Percentiles rank a stretch among this genome's conserved stretches.
phyloP scores from a whole-genome alignment of 139 green algal species.

The Deuterostichococcus epilithicus region DNA sequence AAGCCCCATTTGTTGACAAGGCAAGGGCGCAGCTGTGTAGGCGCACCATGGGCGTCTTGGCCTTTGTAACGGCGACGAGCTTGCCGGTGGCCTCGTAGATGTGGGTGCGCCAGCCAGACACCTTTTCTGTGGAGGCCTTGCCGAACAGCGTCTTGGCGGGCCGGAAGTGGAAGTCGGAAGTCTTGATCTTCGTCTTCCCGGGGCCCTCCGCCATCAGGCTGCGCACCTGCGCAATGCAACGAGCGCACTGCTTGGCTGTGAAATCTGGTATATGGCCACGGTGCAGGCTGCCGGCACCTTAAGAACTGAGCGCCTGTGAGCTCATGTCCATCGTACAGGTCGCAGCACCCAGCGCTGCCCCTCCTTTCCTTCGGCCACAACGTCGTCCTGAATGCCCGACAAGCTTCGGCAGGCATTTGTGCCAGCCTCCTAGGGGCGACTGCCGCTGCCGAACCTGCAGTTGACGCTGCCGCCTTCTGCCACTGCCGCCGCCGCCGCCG shows the following conservation, averaged over 20 bases:
- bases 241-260: too few species aligned
- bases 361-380: too few species aligned
- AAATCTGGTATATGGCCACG: too few species aligned
- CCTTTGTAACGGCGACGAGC: conserved; percentile 28
- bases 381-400: too few species aligned
- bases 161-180: conserved; percentile 37
- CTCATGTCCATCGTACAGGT: too few species aligned
- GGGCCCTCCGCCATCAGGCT: conserved; percentile 27
- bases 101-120: conserved; percentile 49
- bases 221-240: conserved; percentile 2
- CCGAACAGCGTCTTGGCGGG: conserved; percentile 37
- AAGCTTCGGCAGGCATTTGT: too few species aligned
- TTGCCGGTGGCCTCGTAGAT: conserved; percentile 62
- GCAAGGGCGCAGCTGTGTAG: neutral
- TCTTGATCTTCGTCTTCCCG: conserved; percentile 35
- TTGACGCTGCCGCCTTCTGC: too few species aligned
- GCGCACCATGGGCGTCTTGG: neutral
- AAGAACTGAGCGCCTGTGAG: too few species aligned
- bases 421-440: too few species aligned
- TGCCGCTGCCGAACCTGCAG: too few species aligned
- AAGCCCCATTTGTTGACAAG: neutral
- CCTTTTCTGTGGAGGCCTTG: conserved; percentile 31
- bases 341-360: too few species aligned
- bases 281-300: neutral
- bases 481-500: too few species aligned